A percentile compares a stretch with the other conserved stretches of the same genome.
phyloP scores from a whole-genome alignment of 352 stramenopile genomes.

The Globisporangium lucens region DNA sequence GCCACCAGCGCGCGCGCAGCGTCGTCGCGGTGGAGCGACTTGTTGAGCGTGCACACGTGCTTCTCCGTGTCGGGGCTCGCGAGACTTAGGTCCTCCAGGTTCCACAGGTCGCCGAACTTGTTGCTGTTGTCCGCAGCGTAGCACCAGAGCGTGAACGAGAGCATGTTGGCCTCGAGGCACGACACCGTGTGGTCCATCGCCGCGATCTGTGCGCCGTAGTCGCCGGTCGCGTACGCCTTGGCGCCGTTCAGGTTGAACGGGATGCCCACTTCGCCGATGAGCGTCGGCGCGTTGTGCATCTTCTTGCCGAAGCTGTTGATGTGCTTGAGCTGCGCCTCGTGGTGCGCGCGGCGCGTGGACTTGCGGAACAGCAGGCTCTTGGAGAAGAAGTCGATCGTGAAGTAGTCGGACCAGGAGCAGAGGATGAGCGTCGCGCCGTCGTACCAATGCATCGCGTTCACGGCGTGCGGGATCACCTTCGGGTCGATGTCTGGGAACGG shows the following conservation, averaged over 20 bases:
- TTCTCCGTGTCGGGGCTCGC: constrained; percentile 38
- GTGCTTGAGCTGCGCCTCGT: constrained; percentile 50
- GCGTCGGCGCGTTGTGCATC: constrained; percentile 54
- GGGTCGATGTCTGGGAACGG: constrained; percentile 67
- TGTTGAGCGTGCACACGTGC: constrained; percentile 4
- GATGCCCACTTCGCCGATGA: constrained; percentile 74
- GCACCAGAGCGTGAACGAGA: constrained; percentile 90
- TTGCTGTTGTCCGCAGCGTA: constrained; percentile 85
- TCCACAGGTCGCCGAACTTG: constrained; percentile 82
- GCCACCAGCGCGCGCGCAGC: constrained; percentile 45
- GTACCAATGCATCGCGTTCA: constrained; percentile 91
- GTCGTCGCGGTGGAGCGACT: constrained; percentile 27
- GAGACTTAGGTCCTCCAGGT: constrained; percentile 84
- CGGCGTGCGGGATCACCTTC: constrained; percentile 48
- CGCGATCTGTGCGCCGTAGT: constrained; percentile 46
- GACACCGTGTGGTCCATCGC: constrained; percentile 76
- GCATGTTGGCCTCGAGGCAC: constrained; percentile 66
- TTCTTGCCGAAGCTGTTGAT: constrained; percentile 55
- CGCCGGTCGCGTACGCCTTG: constrained; percentile 35
- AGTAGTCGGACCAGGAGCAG: constrained; percentile 59
- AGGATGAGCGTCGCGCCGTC: constrained; percentile 88
- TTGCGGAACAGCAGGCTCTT: constrained; percentile 62
- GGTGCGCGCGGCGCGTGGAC: constrained; percentile 35
- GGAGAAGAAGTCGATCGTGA: constrained; percentile 66
- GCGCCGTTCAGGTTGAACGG: constrained; percentile 68